Evolutionary conservation across 768 basidiomycete species (phyloP).

Genomic region (Lactarius pseudohatsudake): DNA sequence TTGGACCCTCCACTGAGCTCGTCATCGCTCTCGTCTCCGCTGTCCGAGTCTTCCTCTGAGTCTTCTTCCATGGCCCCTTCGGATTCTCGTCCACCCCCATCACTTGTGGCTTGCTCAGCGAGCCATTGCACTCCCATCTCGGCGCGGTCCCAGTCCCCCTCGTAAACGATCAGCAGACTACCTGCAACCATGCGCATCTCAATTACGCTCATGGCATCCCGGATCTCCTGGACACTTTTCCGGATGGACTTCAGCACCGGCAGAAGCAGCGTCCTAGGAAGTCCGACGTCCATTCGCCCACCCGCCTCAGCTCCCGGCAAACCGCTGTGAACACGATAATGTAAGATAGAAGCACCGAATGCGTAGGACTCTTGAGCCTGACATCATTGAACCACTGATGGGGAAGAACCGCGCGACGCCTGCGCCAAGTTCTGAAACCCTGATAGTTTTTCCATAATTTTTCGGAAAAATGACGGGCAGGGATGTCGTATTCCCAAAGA

Average conservation of each 20-base stretch:
- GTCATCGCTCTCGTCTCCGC: conserved; percentile 10
- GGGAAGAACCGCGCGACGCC: conserved; percentile 84
- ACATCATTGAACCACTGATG: conserved; percentile 33
- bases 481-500: conserved; percentile 26
- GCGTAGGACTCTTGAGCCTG: conserved; percentile 10
- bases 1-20: background rate
- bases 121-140: conserved; percentile 23
- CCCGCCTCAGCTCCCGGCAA: conserved; percentile 12
- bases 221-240: conserved; percentile 52
- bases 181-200: conserved; percentile 82
- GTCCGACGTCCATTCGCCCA: conserved; percentile 43
- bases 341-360: conserved; percentile 15
- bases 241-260: conserved; percentile 58
- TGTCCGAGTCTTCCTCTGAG: conserved; percentile 22
- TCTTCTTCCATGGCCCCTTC: conserved; percentile 19
- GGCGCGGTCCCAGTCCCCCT: conserved; percentile 46
- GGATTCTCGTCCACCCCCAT: conserved; percentile 1
- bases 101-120: conserved; percentile 9
- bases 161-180: conserved; percentile 81
- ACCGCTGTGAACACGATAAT: conserved; percentile 19
- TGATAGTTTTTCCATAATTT: conserved; percentile 76
- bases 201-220: conserved; percentile 46
- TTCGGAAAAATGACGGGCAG: conserved; percentile 66
- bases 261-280: conserved; percentile 54
- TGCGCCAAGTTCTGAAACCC: conserved; percentile 63